A percentile compares a stretch with the other conserved stretches of the same genome.
These are phyloP conservation scores for Kwoniella europaea DNA, from an alignment of 768 basidiomycete species.

Conservation along the genomic window DNA sequence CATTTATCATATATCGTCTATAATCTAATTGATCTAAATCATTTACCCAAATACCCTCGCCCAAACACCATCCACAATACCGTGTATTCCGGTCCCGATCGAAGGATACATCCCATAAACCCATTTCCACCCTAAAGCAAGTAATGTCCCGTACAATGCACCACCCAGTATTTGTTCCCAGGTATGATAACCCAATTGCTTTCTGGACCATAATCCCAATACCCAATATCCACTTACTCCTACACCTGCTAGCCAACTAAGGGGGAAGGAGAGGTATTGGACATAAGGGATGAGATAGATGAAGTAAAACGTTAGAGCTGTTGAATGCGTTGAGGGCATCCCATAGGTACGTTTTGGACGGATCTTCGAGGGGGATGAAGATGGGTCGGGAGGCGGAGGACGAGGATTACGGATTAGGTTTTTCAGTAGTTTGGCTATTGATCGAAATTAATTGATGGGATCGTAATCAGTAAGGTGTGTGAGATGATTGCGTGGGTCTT, in stretches of 20 bases:
- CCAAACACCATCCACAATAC: constrained; percentile 35
- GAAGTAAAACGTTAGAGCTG: constrained; percentile 60
- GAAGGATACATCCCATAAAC: constrained; percentile 30
- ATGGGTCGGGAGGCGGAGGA: constrained; percentile 39
- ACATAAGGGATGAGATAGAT: constrained; percentile 57
- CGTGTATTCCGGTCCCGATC: constrained; percentile 22
- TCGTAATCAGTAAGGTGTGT: no score
- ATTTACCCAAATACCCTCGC: constrained; percentile 23
- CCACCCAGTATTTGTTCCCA: constrained; percentile 46
- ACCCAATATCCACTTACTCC: constrained; percentile 33
- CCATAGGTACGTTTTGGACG: constrained; percentile 60
- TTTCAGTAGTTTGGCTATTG: constrained; percentile 59
- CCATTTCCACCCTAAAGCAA: constrained; percentile 39
- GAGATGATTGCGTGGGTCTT: background rate
- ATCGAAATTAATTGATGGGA: no score
- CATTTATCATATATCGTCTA: background rate
- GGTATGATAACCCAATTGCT: constrained; percentile 56
- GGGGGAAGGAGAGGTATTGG: constrained; percentile 13
- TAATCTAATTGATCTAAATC: background rate
- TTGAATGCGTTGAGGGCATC: constrained; percentile 62
- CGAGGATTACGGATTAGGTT: constrained; percentile 56
- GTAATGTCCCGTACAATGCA: constrained; percentile 30
- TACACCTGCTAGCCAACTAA: background rate
- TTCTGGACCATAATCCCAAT: constrained; percentile 47
- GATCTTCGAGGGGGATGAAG: constrained; percentile 32